Evolutionary conservation across 2,329 filamentous ascomycete species (phyloP).

Genomic region (Zasmidium citrigriseum): DNA sequence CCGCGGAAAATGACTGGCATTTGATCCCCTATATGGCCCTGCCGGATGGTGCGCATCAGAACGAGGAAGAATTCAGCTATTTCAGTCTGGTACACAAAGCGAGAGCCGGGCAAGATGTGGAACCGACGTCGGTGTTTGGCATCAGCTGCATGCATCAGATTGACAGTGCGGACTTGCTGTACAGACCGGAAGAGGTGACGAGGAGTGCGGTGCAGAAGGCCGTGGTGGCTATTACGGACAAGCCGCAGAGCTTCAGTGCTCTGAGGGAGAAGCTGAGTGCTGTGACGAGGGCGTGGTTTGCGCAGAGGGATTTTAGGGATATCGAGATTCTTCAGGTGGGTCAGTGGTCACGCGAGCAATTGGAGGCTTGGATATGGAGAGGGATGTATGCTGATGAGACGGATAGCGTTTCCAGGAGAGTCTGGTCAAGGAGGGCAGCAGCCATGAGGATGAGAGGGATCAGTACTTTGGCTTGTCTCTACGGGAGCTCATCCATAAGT

Average conservation of each 20-base stretch:
- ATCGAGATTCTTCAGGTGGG: constrained; percentile 75
- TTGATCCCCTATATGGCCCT: constrained; percentile 95
- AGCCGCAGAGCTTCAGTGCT: constrained; percentile 85
- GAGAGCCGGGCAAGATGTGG: constrained; percentile 18
- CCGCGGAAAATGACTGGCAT: constrained; percentile 82
- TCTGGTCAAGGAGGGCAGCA: constrained; percentile 59
- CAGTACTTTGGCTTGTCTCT: constrained; percentile 72
- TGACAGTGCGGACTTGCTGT: constrained; percentile 73
- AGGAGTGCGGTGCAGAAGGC: constrained; percentile 97
- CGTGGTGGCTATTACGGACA: constrained; percentile 91
- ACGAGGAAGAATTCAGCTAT: constrained; percentile 96
- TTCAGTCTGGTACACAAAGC: constrained; percentile 72
- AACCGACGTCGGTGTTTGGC: constrained; percentile 70
- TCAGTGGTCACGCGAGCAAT: constrained; percentile 17
- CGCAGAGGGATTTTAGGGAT: constrained; percentile 89
- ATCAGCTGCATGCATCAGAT: constrained; percentile 94
- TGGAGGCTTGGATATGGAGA: neutral
- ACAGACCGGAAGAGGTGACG: constrained; percentile 86
- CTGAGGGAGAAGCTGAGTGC: constrained; percentile 85
- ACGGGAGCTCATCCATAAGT: constrained; percentile 87
- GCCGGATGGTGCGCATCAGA: constrained; percentile 92
- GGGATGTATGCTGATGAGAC: constrained; percentile 17
- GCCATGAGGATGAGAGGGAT: constrained; percentile 74
- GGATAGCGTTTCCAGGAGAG: constrained; percentile 83
- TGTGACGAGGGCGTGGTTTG: constrained; percentile 95